Base-by-base conservation (phyloP, 805 yeast species). In the Cyberlindnera euphorbiiphila region DNA sequence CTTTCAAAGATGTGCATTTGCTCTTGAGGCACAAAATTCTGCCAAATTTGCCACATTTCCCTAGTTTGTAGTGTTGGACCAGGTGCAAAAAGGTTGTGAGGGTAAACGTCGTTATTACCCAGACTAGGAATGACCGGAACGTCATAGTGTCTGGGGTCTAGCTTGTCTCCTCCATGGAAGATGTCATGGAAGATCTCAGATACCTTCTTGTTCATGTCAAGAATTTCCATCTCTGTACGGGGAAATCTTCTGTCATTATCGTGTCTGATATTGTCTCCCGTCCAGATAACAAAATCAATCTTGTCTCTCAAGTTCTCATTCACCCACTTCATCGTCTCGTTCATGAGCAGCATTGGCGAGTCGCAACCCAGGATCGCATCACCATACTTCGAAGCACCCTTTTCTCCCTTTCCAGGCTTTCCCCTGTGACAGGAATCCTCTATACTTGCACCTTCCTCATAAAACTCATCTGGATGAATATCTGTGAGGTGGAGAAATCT, bases 1-100 rank as follows among this genome's bases (percentile, higher is more conserved):
- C 82, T 65, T 52, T 75, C 78, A 61, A 86, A 86, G 16, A 76
- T 69, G 53, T 83, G 86, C 55, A 79, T 68, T 57, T 86, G 95
- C 36, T 78, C 80, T 46, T 80, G 77, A 8, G 96, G 95, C 11
- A 87, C 68, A 49, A 78, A 83, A 42, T 69, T 63, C 33, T 76
- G 65, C 95, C 95, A 86, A 34, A 85, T 78, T 43, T 71, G 72
- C 61, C 67, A 81, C 59, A 85, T 61, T 58, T 84, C 89, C 53
- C 93, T 66, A 0, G 94, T 86, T 57, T 85, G 94, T 43, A 83
- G 61, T n/a, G 94, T 84, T 12, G 96, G 95, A 0, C 96, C 96
- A 1, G 87, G 76, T 0, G 91, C 75, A 59, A 85, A 83, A 56
- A 86, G 64, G 54, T 86, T 86, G 62, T 86, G 96, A 1, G 96